Evolutionary conservation across 1,284 basidiomycete species (phyloP).

Genomic region (Thecaphora frezii): DNA sequence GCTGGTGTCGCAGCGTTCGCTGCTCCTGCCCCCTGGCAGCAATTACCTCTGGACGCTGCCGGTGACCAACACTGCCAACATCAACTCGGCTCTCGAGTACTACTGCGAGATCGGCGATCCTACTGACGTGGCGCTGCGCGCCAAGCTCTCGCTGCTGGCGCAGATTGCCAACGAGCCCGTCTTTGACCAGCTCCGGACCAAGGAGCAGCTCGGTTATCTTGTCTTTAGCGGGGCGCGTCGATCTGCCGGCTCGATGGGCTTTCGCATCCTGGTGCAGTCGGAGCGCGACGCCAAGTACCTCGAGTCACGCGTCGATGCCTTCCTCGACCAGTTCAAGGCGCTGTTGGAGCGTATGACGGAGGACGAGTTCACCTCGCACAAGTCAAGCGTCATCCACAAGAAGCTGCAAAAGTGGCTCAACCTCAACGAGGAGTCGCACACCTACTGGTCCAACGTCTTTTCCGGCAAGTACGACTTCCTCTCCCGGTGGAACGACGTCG

Average conservation of each 20-base stretch:
- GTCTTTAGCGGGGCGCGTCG: conserved; percentile 50
- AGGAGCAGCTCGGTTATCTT: conserved; percentile 90
- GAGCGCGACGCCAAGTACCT: conserved; percentile 82
- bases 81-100: conserved; percentile 70
- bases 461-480: conserved; percentile 59
- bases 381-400: conserved; percentile 51
- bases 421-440: conserved; percentile 51
- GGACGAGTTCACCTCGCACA: conserved; percentile 50
- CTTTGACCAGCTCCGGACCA: conserved; percentile 92
- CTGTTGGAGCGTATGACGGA: conserved; percentile 44
- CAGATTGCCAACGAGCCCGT: conserved; percentile 70
- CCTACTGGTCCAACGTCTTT: conserved; percentile 69
- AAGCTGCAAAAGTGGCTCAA: conserved; percentile 55
- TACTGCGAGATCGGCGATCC: conserved; percentile 55
- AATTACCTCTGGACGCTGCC: conserved; percentile 70
- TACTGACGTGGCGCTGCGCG: conserved; percentile 37
- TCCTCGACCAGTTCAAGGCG: conserved; percentile 73
- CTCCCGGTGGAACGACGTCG: conserved; percentile 71
- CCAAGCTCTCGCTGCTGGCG: conserved; percentile 47
- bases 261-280: conserved; percentile 88
- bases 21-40: conserved; percentile 65
- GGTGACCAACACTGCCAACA: conserved; percentile 82
- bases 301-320: conserved; percentile 83
- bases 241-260: conserved; percentile 68
- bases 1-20: conserved; percentile 35